These are phyloP conservation scores for Simmondsia chinensis DNA, from an alignment of 148 eudicot species.

Conservation along the genomic window DNA sequence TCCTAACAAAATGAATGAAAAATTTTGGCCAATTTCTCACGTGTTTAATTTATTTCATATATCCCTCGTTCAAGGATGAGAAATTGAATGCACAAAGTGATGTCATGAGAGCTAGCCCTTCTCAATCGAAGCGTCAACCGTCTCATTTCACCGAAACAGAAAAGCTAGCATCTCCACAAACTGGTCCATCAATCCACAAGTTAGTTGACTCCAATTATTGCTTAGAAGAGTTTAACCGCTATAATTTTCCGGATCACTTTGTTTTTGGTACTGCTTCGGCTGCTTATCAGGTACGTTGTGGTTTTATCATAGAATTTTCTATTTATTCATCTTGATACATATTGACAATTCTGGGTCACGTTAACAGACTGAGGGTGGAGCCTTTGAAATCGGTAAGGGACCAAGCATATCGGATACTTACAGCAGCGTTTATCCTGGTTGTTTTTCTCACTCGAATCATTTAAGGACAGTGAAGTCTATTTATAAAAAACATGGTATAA, in stretches of 20 bases:
- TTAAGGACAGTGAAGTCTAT: not conserved
- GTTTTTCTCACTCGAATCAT: not conserved
- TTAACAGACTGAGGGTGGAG: slow-evolving; percentile 20
- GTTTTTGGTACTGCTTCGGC: slow-evolving; percentile 19
- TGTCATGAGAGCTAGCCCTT: too few species aligned
- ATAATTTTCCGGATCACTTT: slow-evolving; percentile 10
- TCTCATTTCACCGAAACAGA: too few species aligned
- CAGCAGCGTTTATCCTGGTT: slow-evolving; percentile 21
- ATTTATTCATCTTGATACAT: not conserved
- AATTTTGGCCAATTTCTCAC: too few species aligned
- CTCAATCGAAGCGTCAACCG: too few species aligned
- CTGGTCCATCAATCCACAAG: too few species aligned
- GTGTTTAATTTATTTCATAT: too few species aligned
- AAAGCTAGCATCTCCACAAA: too few species aligned
- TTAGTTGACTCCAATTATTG: too few species aligned
- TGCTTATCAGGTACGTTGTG: slow-evolving; percentile 16
- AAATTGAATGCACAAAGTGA: too few species aligned
- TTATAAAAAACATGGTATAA: not conserved
- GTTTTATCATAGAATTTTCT: not conserved
- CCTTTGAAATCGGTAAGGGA: slow-evolving; percentile 21
- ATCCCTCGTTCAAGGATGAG: too few species aligned
- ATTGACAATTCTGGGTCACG: not conserved
- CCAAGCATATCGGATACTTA: slow-evolving; percentile 27
- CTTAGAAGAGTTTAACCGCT: slow-evolving; percentile 1
- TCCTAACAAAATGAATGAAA: too few species aligned